Evolutionary conservation across 768 basidiomycete species (phyloP).

Genomic region (Rhodotorula sphaerocarpa): DNA sequence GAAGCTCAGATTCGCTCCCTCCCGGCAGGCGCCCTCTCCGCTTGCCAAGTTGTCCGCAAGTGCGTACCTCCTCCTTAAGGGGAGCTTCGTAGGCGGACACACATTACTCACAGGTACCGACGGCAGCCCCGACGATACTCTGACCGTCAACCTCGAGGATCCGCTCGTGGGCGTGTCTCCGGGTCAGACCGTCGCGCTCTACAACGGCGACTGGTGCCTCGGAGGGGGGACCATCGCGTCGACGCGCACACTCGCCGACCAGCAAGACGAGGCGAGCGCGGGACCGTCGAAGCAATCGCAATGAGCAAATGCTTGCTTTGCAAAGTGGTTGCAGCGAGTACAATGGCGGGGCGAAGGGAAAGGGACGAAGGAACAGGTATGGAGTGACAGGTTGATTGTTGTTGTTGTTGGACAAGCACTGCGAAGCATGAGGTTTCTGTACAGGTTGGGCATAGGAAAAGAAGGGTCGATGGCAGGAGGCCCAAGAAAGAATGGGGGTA

Average conservation of each 20-base stretch:
- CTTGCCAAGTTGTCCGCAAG: conserved; percentile 51
- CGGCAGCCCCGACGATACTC: conserved; percentile 34
- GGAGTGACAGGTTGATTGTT: too few species aligned
- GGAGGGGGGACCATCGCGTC: conserved; percentile 64
- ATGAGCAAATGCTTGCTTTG: too few species aligned
- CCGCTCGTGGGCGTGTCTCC: conserved; percentile 63
- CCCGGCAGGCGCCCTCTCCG: conserved; percentile 49
- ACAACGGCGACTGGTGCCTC: conserved; percentile 66
- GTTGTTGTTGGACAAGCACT: conserved; percentile 25
- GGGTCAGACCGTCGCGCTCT: conserved; percentile 73
- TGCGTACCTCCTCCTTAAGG: conserved; percentile 38
- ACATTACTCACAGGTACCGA: conserved; percentile 3
- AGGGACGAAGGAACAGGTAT: too few species aligned
- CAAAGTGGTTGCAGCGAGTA: too few species aligned
- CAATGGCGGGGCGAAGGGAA: too few species aligned
- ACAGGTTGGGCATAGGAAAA: too few species aligned
- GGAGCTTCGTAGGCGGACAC: not conserved
- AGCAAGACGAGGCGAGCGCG: too few species aligned
- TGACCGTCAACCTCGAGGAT: conserved; percentile 52
- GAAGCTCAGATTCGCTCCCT: conserved; percentile 63
- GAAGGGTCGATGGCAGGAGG: too few species aligned
- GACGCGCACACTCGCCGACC: conserved; percentile 24
- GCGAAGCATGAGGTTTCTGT: too few species aligned
- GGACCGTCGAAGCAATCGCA: too few species aligned
- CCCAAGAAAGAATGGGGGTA: too few species aligned